Evolutionary conservation across 306 rosid genomes (phyloP).

Genomic region (Vigna radiata): DNA sequence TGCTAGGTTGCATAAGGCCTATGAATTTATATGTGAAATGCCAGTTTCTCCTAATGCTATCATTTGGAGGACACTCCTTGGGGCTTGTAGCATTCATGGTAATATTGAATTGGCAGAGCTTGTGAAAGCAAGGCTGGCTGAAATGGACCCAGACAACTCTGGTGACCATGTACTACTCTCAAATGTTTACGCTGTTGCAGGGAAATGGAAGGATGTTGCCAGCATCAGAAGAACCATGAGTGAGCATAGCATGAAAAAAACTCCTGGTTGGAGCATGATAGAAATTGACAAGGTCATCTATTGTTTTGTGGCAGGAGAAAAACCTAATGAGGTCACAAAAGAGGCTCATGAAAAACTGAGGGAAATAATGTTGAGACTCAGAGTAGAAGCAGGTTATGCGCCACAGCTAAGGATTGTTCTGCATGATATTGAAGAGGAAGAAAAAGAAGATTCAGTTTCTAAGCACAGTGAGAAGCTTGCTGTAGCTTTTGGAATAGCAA

Average conservation of each 20-base stretch:
- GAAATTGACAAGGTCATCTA: conserved; percentile 78
- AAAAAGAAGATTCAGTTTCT: conserved; percentile 76
- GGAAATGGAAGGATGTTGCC: conserved; percentile 86
- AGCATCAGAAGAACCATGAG: conserved; percentile 73
- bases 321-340: conserved; percentile 56
- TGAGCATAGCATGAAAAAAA: conserved; percentile 60
- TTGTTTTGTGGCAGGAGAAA: conserved; percentile 76
- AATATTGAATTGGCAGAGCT: conserved; percentile 69
- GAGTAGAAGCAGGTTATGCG: conserved; percentile 64
- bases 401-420: conserved; percentile 69
- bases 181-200: conserved; percentile 74
- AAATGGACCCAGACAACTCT: conserved; percentile 76
- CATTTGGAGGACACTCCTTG: conserved; percentile 90
- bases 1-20: conserved; percentile 75
- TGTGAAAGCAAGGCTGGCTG: conserved; percentile 72
- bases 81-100: conserved; percentile 93
- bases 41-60: conserved; percentile 73
- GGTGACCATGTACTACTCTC: conserved; percentile 84
- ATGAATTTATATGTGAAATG: conserved; percentile 69
- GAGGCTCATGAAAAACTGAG: conserved; percentile 72
- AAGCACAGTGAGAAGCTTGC: conserved; percentile 92
- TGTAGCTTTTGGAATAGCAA: conserved; percentile 79
- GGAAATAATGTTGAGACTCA: conserved; percentile 71
- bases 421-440: conserved; percentile 90
- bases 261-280: conserved; percentile 86